A percentile compares a stretch with the other conserved stretches of the same genome.
These are phyloP conservation scores for Curvularia verruculosa DNA, from an alignment of 2,329 filamentous ascomycete species.

Conservation along the genomic window DNA sequence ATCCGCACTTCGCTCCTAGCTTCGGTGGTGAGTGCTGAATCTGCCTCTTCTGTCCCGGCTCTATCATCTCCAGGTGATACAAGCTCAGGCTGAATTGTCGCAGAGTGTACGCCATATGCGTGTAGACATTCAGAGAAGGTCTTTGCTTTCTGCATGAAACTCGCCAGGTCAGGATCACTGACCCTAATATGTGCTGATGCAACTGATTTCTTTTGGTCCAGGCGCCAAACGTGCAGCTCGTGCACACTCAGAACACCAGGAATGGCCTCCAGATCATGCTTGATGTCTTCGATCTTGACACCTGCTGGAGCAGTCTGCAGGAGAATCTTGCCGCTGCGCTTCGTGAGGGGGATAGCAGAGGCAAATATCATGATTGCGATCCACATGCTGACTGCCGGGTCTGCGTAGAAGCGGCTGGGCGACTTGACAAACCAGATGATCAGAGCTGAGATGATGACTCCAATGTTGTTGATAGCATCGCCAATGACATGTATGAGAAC, in stretches of 20 bases:
- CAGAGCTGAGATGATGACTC: slow-evolving; percentile 72
- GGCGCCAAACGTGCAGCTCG: slow-evolving; percentile 75
- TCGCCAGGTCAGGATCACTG: slow-evolving; percentile 60
- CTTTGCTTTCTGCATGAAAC: slow-evolving; percentile 66
- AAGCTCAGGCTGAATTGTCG: slow-evolving; percentile 72
- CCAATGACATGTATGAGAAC: slow-evolving; percentile 73
- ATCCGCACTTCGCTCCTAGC: slow-evolving; percentile 28
- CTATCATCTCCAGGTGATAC: slow-evolving; percentile 3
- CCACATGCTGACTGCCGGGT: slow-evolving; percentile 70
- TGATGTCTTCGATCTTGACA: slow-evolving; percentile 66
- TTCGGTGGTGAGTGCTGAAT: slow-evolving; percentile 15
- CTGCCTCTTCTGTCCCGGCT: slow-evolving; percentile 5
- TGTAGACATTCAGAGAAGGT: slow-evolving; percentile 72
- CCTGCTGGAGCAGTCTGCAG: slow-evolving; percentile 69
- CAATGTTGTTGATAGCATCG: slow-evolving; percentile 77
- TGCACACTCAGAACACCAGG: slow-evolving; percentile 71
- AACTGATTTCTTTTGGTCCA: slow-evolving; percentile 72
- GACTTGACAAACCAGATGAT: slow-evolving; percentile 71
- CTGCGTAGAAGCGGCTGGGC: slow-evolving; percentile 69
- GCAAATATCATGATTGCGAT: slow-evolving; percentile 76
- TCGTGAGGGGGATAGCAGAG: slow-evolving; percentile 67
- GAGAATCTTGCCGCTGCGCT: slow-evolving; percentile 67
- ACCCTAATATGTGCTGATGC: slow-evolving; percentile 74
- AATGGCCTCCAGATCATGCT: slow-evolving; percentile 72
- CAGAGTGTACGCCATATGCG: slow-evolving; percentile 74